A percentile compares a stretch with the other conserved stretches of the same genome.
These are phyloP conservation scores for Leccinum incarnatum DNA, from an alignment of 768 basidiomycete genomes.

Conservation along the genomic window DNA sequence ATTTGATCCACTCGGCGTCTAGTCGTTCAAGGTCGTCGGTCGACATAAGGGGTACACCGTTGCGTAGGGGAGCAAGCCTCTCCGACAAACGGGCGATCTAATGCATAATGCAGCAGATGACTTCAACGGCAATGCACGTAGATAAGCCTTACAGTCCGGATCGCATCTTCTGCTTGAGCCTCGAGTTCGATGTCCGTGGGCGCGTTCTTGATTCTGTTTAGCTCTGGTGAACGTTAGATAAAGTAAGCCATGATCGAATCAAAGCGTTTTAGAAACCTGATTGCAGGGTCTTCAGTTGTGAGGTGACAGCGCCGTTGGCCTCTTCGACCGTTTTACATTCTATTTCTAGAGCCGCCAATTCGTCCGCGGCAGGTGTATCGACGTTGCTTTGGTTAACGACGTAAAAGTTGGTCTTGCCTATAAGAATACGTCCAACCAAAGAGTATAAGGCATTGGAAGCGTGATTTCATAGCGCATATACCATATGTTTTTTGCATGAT, in stretches of 20 bases:
- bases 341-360: slow-evolving; percentile 56
- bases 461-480: slow-evolving; percentile 24
- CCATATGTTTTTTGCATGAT: slow-evolving; percentile 85
- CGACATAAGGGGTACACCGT: slow-evolving; percentile 62
- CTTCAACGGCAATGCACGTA: slow-evolving; percentile 12
- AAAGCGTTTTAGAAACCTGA: slow-evolving; percentile 18
- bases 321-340: slow-evolving; percentile 60
- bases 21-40: slow-evolving; percentile 66
- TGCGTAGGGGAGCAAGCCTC: slow-evolving; percentile 62
- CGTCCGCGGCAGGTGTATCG: slow-evolving; percentile 59
- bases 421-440: not conserved
- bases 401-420: slow-evolving; percentile 85
- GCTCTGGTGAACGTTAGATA: slow-evolving; percentile 44
- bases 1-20: slow-evolving; percentile 73
- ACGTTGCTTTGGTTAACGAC: slow-evolving; percentile 79
- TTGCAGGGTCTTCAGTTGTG: slow-evolving; percentile 48
- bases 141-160: slow-evolving; percentile 46
- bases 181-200: slow-evolving; percentile 73
- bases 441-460: not conserved
- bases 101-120: slow-evolving; percentile 25
- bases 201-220: slow-evolving; percentile 56
- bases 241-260: not conserved
- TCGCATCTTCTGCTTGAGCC: slow-evolving; percentile 47
- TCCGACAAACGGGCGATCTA: slow-evolving; percentile 50
- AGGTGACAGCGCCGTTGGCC: slow-evolving; percentile 50